Percentiles rank a stretch among this genome's conserved stretches.
Evolutionary conservation across 441 rosid genomes (phyloP).

Genomic region (Syzygium malaccense): DNA sequence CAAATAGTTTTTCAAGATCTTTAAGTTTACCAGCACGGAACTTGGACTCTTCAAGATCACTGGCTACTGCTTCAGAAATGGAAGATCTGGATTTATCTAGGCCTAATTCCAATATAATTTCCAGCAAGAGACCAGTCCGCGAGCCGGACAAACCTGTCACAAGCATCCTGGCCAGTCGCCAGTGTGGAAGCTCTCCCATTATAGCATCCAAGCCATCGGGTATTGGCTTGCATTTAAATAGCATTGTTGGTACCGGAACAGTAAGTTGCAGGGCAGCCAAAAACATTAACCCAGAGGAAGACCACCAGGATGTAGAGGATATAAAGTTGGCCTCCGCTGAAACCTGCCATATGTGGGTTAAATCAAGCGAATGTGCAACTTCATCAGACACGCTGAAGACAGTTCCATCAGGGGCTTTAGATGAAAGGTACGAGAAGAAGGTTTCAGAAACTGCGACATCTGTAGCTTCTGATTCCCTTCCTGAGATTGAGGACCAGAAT

Average conservation of each 20-base stretch:
- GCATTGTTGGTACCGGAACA: slow-evolving; percentile 25
- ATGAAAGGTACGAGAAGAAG: slow-evolving; percentile 13
- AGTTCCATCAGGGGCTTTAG: slow-evolving; percentile 11
- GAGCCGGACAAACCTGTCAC: slow-evolving; percentile 6
- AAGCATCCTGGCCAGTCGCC: slow-evolving; percentile 3
- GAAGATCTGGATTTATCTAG: slow-evolving; percentile 21
- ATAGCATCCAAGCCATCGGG: slow-evolving; percentile 36
- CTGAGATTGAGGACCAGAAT: slow-evolving; percentile 10
- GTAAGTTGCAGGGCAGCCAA: slow-evolving; percentile 11
- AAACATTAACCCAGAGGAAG: slow-evolving; percentile 7
- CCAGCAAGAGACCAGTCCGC: slow-evolving; percentile 11
- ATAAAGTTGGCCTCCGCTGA: slow-evolving; percentile 1
- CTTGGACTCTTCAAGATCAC: slow-evolving; percentile 10
- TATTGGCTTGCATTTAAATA: slow-evolving; percentile 60
- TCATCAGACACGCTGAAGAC: slow-evolving; percentile 14
- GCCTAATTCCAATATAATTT: slow-evolving; percentile 7
- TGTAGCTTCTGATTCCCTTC: slow-evolving; percentile 22
- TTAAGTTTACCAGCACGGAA: slow-evolving; percentile 5
- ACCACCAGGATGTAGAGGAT: not conserved
- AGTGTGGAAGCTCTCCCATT: slow-evolving; percentile 15
- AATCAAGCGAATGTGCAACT: slow-evolving; percentile 2
- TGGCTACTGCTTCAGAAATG: slow-evolving; percentile 12
- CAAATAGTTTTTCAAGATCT: slow-evolving; percentile 7
- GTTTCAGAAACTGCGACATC: slow-evolving; percentile 20
- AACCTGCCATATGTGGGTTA: slow-evolving; percentile 6